Base-by-base conservation (phyloP, 2,329 filamentous ascomycete genomes). In the Emmonsiellopsis sp. region DNA sequence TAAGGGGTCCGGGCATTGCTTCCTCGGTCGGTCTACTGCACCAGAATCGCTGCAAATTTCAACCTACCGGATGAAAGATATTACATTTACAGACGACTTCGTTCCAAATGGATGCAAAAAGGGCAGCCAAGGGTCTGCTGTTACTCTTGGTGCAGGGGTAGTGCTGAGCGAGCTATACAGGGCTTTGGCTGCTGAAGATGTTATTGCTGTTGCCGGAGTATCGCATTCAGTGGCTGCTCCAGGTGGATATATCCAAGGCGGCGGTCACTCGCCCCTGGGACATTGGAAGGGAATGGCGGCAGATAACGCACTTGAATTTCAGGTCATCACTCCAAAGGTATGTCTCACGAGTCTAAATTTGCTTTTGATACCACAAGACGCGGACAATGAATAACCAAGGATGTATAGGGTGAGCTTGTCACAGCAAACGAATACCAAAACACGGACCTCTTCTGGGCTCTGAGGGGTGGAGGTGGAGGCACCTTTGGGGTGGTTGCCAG, bases 361-460 rank as follows among this genome's bases (percentile, higher is more conserved):
- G 8, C 7, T 14, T 17, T 21, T 49, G 46, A 39, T 9, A 8
- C 11, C 36, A 40, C 9, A 8, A 40, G 36, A 6, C 37, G 6
- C 32, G 14, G 6, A 36, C 4, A 27, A 37, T n/a, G 10, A 27
- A 14, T 48, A 48, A 48, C 45, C 6, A 7, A 27, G 5, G 21
- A 17, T 36, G 34, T 50, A 32, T 34, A 50, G 48, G 79, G 81
- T 2, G 54, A 70, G n/a, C 60, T 75, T n/a, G 56, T 82, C 1
- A 74, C 64, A 2, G 79, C 79, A 0, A 75, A 70, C 2, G 71
- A 68, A 0, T 61, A 59, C 0, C 56, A 75, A 36, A 78, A 84
- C 57, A 54, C 68, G 0, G 82, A 85, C 48, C 68, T 86, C 1
- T 85, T 80, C 68, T 86, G 81, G 82, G 83, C 82, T 1, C 64